Conservation (phyloP, 2,329 filamentous ascomycete species). For the Alternaria ventricosa region DNA sequence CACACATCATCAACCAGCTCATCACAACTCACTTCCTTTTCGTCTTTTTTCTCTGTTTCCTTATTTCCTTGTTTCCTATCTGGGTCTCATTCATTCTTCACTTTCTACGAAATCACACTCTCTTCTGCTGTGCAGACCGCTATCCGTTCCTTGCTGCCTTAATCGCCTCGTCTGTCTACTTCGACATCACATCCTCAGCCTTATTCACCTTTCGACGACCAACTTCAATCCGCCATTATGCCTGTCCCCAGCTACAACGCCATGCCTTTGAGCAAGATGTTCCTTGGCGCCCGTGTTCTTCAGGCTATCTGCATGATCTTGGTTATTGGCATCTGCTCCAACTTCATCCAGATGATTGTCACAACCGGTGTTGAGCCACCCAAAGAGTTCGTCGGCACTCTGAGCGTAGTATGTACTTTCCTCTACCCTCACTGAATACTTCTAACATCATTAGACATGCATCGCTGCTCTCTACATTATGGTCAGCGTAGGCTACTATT, state of each 20-base stretch:
- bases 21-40: conserved; percentile 43
- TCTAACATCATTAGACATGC: conserved; percentile 65
- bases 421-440: neutral
- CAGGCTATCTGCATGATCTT: conserved; percentile 75
- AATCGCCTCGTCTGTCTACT: conserved; percentile 26
- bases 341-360: conserved; percentile 82
- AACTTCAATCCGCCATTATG: conserved; percentile 51
- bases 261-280: conserved; percentile 73
- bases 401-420: conserved; percentile 72
- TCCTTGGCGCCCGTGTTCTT: conserved; percentile 74
- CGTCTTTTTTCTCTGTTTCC: conserved; percentile 44
- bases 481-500: conserved; percentile 75
- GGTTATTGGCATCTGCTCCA: conserved; percentile 80
- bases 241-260: conserved; percentile 69
- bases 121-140: conserved; percentile 48
- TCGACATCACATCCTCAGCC: conserved; percentile 27
- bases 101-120: conserved; percentile 26
- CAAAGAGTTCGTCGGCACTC: conserved; percentile 75
- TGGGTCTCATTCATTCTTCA: conserved; percentile 26
- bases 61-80: conserved; percentile 45
- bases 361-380: conserved; percentile 70
- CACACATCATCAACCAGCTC: conserved; percentile 43
- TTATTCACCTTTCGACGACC: conserved; percentile 15
- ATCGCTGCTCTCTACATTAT: conserved; percentile 78
- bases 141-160: conserved; percentile 37